Base-by-base conservation (phyloP, 352 stramenopile genomes). In the Phytophthora rubi region DNA sequence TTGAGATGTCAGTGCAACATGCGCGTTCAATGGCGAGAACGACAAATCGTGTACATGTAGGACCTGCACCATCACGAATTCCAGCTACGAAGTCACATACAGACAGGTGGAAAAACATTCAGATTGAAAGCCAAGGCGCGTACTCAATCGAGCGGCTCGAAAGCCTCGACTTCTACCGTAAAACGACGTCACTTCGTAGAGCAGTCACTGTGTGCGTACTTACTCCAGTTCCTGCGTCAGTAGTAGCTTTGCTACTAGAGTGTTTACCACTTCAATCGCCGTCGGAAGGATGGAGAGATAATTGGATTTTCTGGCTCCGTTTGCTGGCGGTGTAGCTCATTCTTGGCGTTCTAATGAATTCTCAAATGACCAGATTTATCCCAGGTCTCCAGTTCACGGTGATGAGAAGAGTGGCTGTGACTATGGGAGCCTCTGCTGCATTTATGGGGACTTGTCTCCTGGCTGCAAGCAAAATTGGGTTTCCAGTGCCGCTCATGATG, bases 401-500 rank as follows among this genome's bases (percentile, higher is more conserved):
- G 5, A 21, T 8, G 21, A 61, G 21, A 37, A 51, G 6, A 15
- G 6, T 51, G 9, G 3, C 52, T 21, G 18, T 52, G 18, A 15
- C 39, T 21, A 39, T 35, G 16, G n/a, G 28, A n/a, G 28, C 16
- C 21, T 21, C 12, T 49, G n/a, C 1, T 2, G 44, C 44, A 23
- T 63, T 26, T n/a, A 12, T 64, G 4, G 57, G 28, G 21, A 52
- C 18, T 0, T 49, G 28, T 51, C 6, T 56, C 8, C 30, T 56
- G 3, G 58, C 21, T 1, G 33, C 44, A 7, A 53, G 0, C 5
- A 44, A 33, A 7, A 49, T 69, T 2, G 62, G 32, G 1, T 69
- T 69, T 30, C 62, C 62, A 13, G 33, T 63, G 1, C 62, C 62
- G 2, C 37, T 63, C 10, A 59, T 59, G 44, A 23, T 39, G 32